Conservation (phyloP, 768 basidiomycete genomes). For the Suillus americanus region DNA sequence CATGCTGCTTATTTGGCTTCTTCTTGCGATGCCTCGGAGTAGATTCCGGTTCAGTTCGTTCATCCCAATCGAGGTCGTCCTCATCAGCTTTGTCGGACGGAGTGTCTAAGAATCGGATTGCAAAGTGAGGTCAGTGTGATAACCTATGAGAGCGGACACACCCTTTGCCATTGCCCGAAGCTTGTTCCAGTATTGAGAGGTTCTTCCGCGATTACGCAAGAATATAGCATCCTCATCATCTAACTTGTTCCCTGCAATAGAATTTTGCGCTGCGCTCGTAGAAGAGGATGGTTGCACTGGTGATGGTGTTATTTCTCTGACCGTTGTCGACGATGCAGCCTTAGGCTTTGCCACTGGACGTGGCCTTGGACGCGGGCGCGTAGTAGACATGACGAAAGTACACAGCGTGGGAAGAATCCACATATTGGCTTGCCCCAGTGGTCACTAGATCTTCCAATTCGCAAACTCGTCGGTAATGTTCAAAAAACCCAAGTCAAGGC, state of each 20-base stretch:
- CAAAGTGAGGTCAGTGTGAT: not conserved
- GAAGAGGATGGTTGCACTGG: slow-evolving; percentile 15
- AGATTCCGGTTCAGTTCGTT: slow-evolving; percentile 16
- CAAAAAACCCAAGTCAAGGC: slow-evolving; percentile 42
- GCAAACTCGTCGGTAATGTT: slow-evolving; percentile 40
- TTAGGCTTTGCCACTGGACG: slow-evolving; percentile 38
- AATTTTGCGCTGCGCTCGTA: slow-evolving; percentile 5
- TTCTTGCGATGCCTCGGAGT: slow-evolving; percentile 39
- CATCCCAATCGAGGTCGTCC: slow-evolving; percentile 22
- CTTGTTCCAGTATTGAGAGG: slow-evolving; percentile 55
- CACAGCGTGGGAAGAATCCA: slow-evolving; percentile 28
- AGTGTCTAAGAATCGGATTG: slow-evolving; percentile 18
- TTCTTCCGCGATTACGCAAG: slow-evolving; percentile 62
- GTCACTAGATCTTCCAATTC: not conserved
- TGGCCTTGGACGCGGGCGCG: slow-evolving; percentile 53
- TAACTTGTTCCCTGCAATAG: slow-evolving; percentile 14
- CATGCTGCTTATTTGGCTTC: slow-evolving; percentile 28
- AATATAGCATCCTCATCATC: slow-evolving; percentile 70
- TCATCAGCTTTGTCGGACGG: slow-evolving; percentile 18
- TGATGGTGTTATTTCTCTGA: slow-evolving; percentile 6
- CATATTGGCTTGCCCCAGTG: not conserved
- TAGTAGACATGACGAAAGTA: slow-evolving; percentile 27
- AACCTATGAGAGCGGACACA: slow-evolving; percentile 21
- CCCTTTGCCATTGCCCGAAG: slow-evolving; percentile 58
- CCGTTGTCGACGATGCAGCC: slow-evolving; percentile 12